Percentiles rank a stretch among this genome's conserved stretches.
Evolutionary conservation across 345 rosid species (phyloP).

Genomic region (Sapria himalayana): DNA sequence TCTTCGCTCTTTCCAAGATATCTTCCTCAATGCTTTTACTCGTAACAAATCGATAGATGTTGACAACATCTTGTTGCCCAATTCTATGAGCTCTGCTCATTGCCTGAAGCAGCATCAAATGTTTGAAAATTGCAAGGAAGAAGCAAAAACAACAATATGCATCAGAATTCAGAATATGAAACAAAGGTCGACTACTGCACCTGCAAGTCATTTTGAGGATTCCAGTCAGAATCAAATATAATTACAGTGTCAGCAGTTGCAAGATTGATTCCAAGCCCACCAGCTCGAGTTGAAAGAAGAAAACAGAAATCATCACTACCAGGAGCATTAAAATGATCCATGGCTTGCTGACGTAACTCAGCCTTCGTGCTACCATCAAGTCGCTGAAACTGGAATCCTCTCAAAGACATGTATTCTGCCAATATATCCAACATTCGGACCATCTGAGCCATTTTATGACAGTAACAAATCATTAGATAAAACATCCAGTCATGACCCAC

Average conservation of each 20-base stretch:
- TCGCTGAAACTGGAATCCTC: conserved; percentile 97
- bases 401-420: conserved; percentile 68
- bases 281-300: conserved; percentile 97
- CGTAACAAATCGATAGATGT: conserved; percentile 94
- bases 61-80: conserved; percentile 97
- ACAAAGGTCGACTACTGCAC: conserved; percentile 12
- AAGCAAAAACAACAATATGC: conserved; percentile 1
- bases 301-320: conserved; percentile 99
- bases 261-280: conserved; percentile 97
- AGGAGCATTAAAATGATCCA: conserved; percentile 98
- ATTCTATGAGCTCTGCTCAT: conserved; percentile 99
- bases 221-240: conserved; percentile 99
- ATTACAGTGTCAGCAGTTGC: conserved; percentile 98
- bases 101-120: conserved; percentile 35
- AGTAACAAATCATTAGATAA: not conserved
- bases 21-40: conserved; percentile 99
- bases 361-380: conserved; percentile 99
- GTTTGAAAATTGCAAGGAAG: conserved; percentile 3
- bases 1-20: conserved; percentile 92
- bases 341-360: conserved; percentile 95
- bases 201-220: conserved; percentile 98
- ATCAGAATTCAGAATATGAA: conserved; percentile 1
- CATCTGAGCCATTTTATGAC: conserved; percentile 39
- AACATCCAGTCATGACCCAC: too few species aligned
- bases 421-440: conserved; percentile 96